phyloP scores from a whole-genome alignment of 345 rosid species.

The Anacardium occidentale region DNA sequence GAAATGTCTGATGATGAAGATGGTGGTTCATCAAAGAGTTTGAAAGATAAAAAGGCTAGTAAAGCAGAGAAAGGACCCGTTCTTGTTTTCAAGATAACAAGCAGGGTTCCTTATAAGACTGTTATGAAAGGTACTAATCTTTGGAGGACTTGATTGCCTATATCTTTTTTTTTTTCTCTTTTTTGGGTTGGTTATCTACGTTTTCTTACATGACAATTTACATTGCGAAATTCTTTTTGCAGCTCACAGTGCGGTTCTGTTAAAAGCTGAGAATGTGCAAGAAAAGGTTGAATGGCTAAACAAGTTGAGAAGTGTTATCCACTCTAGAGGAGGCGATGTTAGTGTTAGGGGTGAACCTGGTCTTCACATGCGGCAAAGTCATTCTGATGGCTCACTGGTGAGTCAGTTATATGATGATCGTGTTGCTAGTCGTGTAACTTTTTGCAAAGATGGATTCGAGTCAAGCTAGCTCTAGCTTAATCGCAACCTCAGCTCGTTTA shows the following conservation, averaged over 20 bases:
- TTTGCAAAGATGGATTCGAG: neutral
- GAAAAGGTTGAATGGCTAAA: slow-evolving; percentile 89
- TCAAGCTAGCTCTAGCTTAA: no score
- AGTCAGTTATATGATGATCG: slow-evolving; percentile 32
- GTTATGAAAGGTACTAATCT: slow-evolving; percentile 71
- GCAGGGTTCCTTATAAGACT: slow-evolving; percentile 91
- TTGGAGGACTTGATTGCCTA: slow-evolving; percentile 8
- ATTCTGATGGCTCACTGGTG: slow-evolving; percentile 97
- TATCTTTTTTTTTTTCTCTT: neutral
- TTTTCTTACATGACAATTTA: slow-evolving; percentile 15
- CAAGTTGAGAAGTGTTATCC: slow-evolving; percentile 66
- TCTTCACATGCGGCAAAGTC: slow-evolving; percentile 75
- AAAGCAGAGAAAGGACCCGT: slow-evolving; percentile 70
- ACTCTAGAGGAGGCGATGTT: slow-evolving; percentile 64
- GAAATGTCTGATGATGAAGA: slow-evolving; percentile 80
- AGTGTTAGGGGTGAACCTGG: slow-evolving; percentile 50
- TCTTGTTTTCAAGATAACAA: slow-evolving; percentile 75
- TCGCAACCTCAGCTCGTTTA: no score
- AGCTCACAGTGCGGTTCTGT: slow-evolving; percentile 84
- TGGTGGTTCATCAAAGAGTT: slow-evolving; percentile 63
- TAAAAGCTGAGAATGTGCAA: slow-evolving; percentile 83
- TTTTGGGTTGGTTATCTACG: neutral
- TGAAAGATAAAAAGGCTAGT: slow-evolving; percentile 82
- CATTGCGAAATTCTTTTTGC: slow-evolving; percentile 30
- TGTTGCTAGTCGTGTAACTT: neutral